Conservation (phyloP, 1,284 basidiomycete species). For the Tetrapyrgos nigripes region DNA sequence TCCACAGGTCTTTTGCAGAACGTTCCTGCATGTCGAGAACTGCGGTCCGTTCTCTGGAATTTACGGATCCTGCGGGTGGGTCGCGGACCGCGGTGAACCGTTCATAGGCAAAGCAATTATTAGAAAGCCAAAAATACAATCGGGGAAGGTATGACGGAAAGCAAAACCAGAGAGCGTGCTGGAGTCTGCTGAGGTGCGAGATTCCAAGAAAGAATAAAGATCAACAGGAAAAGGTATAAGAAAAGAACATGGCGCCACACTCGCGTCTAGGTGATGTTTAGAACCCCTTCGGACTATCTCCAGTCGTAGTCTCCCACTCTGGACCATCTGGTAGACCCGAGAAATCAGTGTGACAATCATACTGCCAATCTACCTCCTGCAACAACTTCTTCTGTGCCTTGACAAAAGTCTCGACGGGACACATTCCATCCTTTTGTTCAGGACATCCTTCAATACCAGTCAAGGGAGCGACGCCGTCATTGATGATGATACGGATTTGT, state of each 20-base stretch:
- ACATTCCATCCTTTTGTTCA: slow-evolving; percentile 79
- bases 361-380: slow-evolving; percentile 74
- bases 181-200: no score
- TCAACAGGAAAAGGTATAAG: neutral
- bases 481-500: slow-evolving; percentile 83
- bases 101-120: no score
- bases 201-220: no score
- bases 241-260: neutral
- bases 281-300: slow-evolving; percentile 36
- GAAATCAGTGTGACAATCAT: slow-evolving; percentile 82
- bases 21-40: no score
- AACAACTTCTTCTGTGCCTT: slow-evolving; percentile 73
- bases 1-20: no score
- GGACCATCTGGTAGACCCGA: slow-evolving; percentile 53
- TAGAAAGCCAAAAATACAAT: no score
- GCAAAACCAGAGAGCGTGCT: no score
- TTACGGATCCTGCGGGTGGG: neutral
- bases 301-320: slow-evolving; percentile 66
- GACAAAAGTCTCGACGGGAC: slow-evolving; percentile 79
- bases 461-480: slow-evolving; percentile 88
- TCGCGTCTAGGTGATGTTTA: neutral
- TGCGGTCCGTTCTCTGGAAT: neutral
- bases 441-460: slow-evolving; percentile 79
- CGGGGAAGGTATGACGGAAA: no score
- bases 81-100: neutral